These are phyloP conservation scores for Myriosclerotinia duriaeana DNA, from an alignment of 2,329 filamentous ascomycete genomes.

Conservation along the genomic window DNA sequence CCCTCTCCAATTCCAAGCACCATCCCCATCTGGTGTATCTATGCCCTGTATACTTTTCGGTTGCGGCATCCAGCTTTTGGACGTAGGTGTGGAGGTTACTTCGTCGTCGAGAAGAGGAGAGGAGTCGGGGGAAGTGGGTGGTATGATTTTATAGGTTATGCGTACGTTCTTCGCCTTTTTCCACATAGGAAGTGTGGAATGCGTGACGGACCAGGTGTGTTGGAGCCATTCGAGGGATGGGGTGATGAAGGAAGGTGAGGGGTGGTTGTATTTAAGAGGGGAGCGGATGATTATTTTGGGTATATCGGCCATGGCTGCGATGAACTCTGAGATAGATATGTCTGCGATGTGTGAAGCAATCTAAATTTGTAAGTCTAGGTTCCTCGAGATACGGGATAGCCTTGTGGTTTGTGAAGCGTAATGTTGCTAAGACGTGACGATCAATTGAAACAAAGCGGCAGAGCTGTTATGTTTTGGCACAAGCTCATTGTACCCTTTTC, in stretches of 20 bases:
- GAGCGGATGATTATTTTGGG: constrained; percentile 25
- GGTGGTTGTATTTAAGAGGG: constrained; percentile 25
- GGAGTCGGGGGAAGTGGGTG: constrained; percentile 28
- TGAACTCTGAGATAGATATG: not conserved
- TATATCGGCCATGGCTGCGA: not conserved
- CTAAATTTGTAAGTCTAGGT: not conserved
- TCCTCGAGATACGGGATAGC: not conserved
- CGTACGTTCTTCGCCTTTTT: constrained; percentile 73
- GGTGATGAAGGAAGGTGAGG: constrained; percentile 23
- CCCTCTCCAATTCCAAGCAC: constrained; percentile 73
- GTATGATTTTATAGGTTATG: constrained; percentile 68
- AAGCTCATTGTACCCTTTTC: not conserved
- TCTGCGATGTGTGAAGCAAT: not conserved
- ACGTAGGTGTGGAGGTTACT: constrained; percentile 62
- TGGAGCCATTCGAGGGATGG: constrained; percentile 55
- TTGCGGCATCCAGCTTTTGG: constrained; percentile 46
- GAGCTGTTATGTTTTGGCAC: not conserved
- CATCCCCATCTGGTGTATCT: constrained; percentile 52
- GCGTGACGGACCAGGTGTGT: constrained; percentile 71
- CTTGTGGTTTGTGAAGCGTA: not conserved
- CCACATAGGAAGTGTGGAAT: constrained; percentile 80
- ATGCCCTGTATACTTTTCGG: constrained; percentile 64
- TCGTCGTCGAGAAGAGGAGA: constrained; percentile 60
- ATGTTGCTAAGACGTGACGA: constrained; percentile 9
- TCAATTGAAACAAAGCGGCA: constrained; percentile 21